Evolutionary conservation across 2,329 filamentous ascomycete species (phyloP), one percentile per base, ranked within the genome.

Genomic region (Ceratocystis cacaofunesta): DNA sequence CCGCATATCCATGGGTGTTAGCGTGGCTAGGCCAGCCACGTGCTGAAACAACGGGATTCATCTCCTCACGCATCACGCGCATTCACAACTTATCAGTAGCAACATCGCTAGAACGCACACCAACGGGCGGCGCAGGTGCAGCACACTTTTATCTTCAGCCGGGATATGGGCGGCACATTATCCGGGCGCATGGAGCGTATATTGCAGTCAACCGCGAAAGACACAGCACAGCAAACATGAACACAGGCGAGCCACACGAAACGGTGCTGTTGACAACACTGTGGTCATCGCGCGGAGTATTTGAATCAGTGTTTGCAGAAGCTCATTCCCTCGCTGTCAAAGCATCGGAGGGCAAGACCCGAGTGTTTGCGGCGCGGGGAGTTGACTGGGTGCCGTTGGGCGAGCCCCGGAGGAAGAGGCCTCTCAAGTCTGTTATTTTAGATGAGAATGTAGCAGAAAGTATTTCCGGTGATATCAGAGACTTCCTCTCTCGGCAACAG

Each of bases 21-120:
- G 87, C 92, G 69, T 99, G 94, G 92, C 88, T 99, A 74, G 92
- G 91, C 5, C 82, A 90, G 65, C 90, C 90, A 69, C 89, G 91
- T 63, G 41, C 66, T 22, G 81, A 85, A 65, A 75, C 79, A 72
- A 78, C 71, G 70, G 89, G 80, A 68, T 87, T 81, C 72, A 76
- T 86, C 44, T 79, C 80, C 22, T 80, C 78, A 36, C 80, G 79
- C 50, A 73, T 86, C 63, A 85, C 83, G 5, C 78, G 82, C 70
- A 80, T 84, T 69, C 82, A 85, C 70, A 81, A 85, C 70, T 76
- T 84, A 1, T 82, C 81, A 12, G 81, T 84, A 67, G 78, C 76
- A 66, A 87, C 79, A 63, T 78, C 76, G 44, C 79, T 71, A 67
- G 74, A 82, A 81, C 44, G 78, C 81, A 66, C 61, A 15, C 58